These are phyloP conservation scores for Prunus persica DNA, from an alignment of 306 rosid species.

Conservation along the genomic window Prunus_persica_NCBIv2 NC_034011.1:25681501-25682000, in stretches of 20 bases:
- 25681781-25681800: too few relatives aligned
- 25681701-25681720: conserved; percentile 94
- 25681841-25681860: not conserved
- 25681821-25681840: too few relatives aligned
- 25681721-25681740: conserved; percentile 69
- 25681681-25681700: conserved; percentile 94
- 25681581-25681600: conserved; percentile 96
- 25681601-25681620: conserved; percentile 95
- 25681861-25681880: not conserved
- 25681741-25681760: conserved; percentile 9
- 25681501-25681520: conserved; percentile 98
- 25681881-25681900: conserved; percentile 1
- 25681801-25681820: not conserved
- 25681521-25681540: conserved; percentile 68
- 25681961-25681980: conserved; percentile 86
- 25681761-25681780: not conserved
- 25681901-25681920: conserved; percentile 53
- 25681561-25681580: conserved; percentile 93
- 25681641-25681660: conserved; percentile 59
- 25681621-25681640: conserved; percentile 74
- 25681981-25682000: conserved; percentile 90
- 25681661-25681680: conserved; percentile 92
- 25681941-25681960: conserved; percentile 85
- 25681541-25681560: conserved; percentile 98
- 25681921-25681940: conserved; percentile 97